Evolutionary conservation across 225 moss, liverwort and hornwort species (phyloP).

Genomic region (Marchantia paleacea): DNA sequence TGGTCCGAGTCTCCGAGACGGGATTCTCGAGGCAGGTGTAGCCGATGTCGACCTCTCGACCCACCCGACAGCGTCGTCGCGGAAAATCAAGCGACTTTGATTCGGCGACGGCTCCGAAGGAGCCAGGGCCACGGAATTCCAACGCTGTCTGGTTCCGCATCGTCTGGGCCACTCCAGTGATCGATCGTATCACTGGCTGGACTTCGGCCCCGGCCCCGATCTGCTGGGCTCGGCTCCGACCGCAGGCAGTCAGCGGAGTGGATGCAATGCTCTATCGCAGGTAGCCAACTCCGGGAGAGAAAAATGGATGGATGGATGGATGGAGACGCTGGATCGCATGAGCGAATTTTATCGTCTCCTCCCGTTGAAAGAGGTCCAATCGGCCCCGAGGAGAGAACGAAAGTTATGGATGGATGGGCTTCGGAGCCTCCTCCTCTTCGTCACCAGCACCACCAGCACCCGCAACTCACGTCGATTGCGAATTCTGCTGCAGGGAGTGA

Average conservation of each 20-base stretch:
- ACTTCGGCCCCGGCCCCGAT: neutral
- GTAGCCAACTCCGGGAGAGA: neutral
- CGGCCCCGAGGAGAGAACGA: neutral
- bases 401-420: neutral
- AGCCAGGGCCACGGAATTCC: neutral
- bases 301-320: neutral
- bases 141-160: neutral
- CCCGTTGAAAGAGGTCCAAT: neutral
- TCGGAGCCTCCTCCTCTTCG: neutral
- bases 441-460: neutral
- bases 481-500: neutral
- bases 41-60: neutral
- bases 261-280: neutral
- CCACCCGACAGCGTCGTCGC: neutral
- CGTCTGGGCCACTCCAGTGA: neutral
- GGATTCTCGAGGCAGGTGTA: neutral
- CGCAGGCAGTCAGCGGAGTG: neutral
- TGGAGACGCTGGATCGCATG: neutral
- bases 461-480: neutral
- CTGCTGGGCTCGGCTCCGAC: neutral
- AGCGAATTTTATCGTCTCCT: neutral
- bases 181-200: neutral
- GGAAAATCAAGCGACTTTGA: neutral
- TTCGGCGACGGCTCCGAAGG: neutral
- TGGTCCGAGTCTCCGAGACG: too few species aligned